Conservation (phyloP, 2,329 filamentous ascomycete genomes). For the Penicillium digitatum region DNA sequence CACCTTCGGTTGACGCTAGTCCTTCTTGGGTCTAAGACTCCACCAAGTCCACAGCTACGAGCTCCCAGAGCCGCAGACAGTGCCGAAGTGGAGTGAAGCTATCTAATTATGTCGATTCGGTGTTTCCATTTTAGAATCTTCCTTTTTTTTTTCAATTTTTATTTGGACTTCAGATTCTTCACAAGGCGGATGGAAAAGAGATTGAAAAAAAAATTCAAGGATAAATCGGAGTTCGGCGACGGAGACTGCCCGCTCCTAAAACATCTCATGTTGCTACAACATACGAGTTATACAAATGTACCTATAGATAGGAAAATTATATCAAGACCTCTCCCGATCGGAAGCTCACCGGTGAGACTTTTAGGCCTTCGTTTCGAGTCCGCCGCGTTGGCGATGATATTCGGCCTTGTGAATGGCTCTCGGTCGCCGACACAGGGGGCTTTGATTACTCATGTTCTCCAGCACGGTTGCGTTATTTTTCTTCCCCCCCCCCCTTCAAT, state of each 20-base stretch:
- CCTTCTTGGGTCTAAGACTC: rapidly evolving
- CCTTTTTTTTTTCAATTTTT: not conserved
- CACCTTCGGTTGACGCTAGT: slow-evolving; percentile 4
- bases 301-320: not conserved
- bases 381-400: slow-evolving; percentile 3
- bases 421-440: slow-evolving; percentile 6
- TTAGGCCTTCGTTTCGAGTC: slow-evolving; percentile 5
- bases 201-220: not conserved
- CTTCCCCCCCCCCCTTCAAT: not conserved
- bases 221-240: not conserved
- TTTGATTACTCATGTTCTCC: slow-evolving; percentile 2
- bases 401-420: slow-evolving; percentile 10
- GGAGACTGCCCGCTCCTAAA: not conserved
- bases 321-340: not conserved
- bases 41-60: slow-evolving; percentile 18
- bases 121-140: not conserved
- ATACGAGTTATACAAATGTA: not conserved
- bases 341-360: slow-evolving; percentile 7
- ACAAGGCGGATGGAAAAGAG: not conserved
- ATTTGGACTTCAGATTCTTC: not conserved
- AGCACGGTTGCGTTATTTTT: slow-evolving; percentile 8
- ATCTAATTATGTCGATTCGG: not conserved
- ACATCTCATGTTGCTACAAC: not conserved
- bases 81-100: slow-evolving; percentile 22
- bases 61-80: slow-evolving; percentile 27